These are phyloP conservation scores for Camillea tinctor DNA, from an alignment of 2,329 filamentous ascomycete genomes.

Conservation along the genomic window DNA sequence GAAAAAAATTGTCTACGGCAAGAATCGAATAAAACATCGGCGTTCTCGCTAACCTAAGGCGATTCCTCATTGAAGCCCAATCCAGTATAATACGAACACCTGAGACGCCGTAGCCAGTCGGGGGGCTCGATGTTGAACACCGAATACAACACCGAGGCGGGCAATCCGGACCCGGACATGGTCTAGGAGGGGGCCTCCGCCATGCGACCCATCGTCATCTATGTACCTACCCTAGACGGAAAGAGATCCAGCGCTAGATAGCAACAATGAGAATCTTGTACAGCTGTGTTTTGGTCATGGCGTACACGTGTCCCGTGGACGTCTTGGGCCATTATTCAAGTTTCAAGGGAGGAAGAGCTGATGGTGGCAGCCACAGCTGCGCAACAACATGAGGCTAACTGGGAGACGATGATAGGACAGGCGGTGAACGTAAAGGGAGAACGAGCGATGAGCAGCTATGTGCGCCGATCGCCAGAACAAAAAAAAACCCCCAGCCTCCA, in stretches of 20 bases:
- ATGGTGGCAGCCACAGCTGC: slow-evolving; percentile 4
- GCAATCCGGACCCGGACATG: neutral
- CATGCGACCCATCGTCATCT: neutral
- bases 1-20: neutral
- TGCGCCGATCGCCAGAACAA: neutral
- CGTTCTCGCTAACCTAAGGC: neutral
- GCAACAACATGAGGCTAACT: slow-evolving; percentile 2
- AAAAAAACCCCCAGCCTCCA: too few relatives aligned
- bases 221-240: neutral
- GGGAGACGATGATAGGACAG: neutral
- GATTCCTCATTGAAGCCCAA: neutral
- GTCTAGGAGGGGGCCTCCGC: neutral
- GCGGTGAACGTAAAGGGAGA: slow-evolving; percentile 6
- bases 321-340: neutral
- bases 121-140: neutral
- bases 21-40: neutral
- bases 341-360: slow-evolving; percentile 1
- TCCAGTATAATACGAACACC: neutral
- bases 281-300: slow-evolving; percentile 1
- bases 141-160: neutral
- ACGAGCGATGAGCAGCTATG: neutral
- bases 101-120: neutral
- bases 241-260: neutral
- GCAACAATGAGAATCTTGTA: neutral
- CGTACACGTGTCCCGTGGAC: neutral